Percentiles rank a stretch among this genome's conserved stretches.
Conservation (phyloP, 805 yeast genomes). For the Candida endomychidarum region DNA sequence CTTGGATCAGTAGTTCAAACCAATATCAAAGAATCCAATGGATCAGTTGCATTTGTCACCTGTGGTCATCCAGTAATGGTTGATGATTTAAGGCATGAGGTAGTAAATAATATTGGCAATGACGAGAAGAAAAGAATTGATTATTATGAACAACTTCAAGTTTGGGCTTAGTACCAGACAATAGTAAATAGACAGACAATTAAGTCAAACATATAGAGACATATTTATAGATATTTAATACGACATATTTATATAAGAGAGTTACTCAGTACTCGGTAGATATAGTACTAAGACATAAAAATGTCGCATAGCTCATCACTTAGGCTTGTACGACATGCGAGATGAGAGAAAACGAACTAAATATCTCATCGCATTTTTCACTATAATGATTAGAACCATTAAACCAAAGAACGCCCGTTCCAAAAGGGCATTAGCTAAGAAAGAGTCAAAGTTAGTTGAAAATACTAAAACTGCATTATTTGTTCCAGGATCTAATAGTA, state of each 20-base stretch:
- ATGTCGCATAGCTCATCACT: too few species aligned
- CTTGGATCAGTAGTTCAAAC: constrained; percentile 36
- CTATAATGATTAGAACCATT: constrained; percentile 36
- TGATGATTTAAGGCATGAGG: constrained; percentile 53
- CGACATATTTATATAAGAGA: too few species aligned
- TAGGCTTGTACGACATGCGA: too few species aligned
- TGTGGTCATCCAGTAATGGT: constrained; percentile 66
- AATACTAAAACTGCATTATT: constrained; percentile 88
- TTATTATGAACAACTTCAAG: constrained; percentile 72
- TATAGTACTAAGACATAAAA: too few species aligned
- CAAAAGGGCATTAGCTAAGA: constrained; percentile 88
- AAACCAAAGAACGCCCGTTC: constrained; percentile 95
- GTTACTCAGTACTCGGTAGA: too few species aligned
- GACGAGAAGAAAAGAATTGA: constrained; percentile 52
- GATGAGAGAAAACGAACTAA: background rate
- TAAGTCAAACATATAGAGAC: too few species aligned
- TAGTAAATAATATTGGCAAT: constrained; percentile 38
- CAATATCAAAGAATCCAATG: constrained; percentile 35
- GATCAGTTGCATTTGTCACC: constrained; percentile 51
- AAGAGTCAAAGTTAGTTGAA: constrained; percentile 85
- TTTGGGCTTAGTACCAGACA: constrained; percentile 48
- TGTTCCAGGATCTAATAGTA: constrained; percentile 83
- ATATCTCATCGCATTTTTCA: constrained; percentile 11
- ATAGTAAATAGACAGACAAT: too few species aligned
- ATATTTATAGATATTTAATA: background rate